Evolutionary conservation across 1,284 basidiomycete species (phyloP).

Genomic region (Pseudozyma hubeiensis): DNA sequence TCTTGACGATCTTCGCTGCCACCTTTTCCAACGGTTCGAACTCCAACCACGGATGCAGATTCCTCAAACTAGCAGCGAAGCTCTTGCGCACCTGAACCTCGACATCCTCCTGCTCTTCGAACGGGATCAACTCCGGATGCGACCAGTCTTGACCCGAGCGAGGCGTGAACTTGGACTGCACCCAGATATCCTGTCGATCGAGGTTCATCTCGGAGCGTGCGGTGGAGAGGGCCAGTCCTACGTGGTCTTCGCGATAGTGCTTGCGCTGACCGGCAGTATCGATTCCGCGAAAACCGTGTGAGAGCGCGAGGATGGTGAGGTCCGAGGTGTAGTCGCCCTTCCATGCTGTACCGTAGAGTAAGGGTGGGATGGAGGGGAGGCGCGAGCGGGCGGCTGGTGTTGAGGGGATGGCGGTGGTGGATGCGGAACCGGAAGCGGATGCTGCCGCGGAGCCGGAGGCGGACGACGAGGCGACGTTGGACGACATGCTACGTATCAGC

Average conservation of each 20-base stretch:
- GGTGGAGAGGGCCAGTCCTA: constrained; percentile 53
- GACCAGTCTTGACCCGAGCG: constrained; percentile 58
- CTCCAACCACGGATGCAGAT: constrained; percentile 51
- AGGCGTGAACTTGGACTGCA: constrained; percentile 66
- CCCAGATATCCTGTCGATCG: constrained; percentile 52
- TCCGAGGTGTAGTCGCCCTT: constrained; percentile 56
- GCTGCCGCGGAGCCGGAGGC: constrained; percentile 7
- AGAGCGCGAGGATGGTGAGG: constrained; percentile 57
- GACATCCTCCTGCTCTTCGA: constrained; percentile 39
- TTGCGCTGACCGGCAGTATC: constrained; percentile 66
- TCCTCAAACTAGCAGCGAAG: constrained; percentile 41
- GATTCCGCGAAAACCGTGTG: constrained; percentile 62
- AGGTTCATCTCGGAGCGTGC: constrained; percentile 46
- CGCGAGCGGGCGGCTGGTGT: constrained; percentile 20
- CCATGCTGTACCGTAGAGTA: constrained; percentile 68
- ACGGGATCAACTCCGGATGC: constrained; percentile 47
- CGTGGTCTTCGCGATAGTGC: constrained; percentile 66
- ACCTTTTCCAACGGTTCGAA: constrained; percentile 33
- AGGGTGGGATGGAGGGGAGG: constrained; percentile 39
- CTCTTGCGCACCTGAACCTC: constrained; percentile 53
- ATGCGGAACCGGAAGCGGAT: neutral
- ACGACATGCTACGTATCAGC: constrained; percentile 10
- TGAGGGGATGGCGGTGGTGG: neutral
- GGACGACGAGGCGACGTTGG: constrained; percentile 17
- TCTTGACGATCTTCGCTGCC: constrained; percentile 13